These are phyloP conservation scores for Hevea brasiliensis DNA, from an alignment of 345 rosid genomes.

Conservation along the genomic window DNA sequence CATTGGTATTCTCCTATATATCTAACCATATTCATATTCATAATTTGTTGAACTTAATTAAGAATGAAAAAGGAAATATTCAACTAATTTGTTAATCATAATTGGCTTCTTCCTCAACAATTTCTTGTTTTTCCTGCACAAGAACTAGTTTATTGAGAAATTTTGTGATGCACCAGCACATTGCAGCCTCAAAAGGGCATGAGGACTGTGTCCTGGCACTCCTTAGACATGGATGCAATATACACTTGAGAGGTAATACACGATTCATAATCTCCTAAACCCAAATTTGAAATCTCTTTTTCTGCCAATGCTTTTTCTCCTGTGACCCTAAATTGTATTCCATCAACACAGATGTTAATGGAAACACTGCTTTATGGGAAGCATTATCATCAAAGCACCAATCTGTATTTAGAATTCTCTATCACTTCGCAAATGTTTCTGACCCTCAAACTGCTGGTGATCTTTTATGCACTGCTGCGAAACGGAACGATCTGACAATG, in stretches of 20 bases:
- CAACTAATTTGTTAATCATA: neutral
- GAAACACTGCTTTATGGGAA: slow-evolving; percentile 80
- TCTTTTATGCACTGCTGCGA: slow-evolving; percentile 76
- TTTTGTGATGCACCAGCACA: slow-evolving; percentile 51
- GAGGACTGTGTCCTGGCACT: slow-evolving; percentile 79
- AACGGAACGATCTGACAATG: slow-evolving; percentile 48
- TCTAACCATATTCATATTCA: neutral
- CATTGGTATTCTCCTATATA: slow-evolving; percentile 47
- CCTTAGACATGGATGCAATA: slow-evolving; percentile 72
- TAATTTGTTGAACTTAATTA: neutral
- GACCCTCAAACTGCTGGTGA: slow-evolving; percentile 65
- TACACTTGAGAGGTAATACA: slow-evolving; percentile 55
- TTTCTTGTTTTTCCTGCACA: no score
- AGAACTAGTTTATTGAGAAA: neutral
- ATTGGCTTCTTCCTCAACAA: no score
- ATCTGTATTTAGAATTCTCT: slow-evolving; percentile 59
- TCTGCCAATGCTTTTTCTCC: no score
- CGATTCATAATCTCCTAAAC: neutral
- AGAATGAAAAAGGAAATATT: neutral
- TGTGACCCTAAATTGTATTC: neutral
- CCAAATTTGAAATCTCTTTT: neutral
- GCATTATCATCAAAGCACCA: slow-evolving; percentile 62
- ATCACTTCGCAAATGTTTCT: slow-evolving; percentile 56
- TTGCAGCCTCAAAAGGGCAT: slow-evolving; percentile 84
- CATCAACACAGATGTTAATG: slow-evolving; percentile 51